phyloP scores from a whole-genome alignment of 768 basidiomycete genomes.

The Tylopilus felleus region DNA sequence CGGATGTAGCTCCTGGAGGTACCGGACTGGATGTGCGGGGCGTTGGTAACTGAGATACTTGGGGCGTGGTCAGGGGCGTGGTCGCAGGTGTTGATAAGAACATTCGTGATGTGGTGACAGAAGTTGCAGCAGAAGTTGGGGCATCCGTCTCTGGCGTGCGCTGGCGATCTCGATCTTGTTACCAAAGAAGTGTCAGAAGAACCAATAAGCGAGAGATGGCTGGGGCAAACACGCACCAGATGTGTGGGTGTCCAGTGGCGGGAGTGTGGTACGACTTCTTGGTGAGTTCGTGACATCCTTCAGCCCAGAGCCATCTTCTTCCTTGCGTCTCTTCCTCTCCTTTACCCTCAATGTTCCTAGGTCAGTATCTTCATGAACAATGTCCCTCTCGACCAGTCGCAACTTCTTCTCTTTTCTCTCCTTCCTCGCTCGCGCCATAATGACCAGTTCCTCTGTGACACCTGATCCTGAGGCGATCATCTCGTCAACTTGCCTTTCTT shows the following conservation, averaged over 20 bases:
- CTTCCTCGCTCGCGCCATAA: constrained; percentile 35
- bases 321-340: constrained; percentile 41
- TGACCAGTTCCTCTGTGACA: constrained; percentile 16
- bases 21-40: constrained; percentile 50
- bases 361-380: constrained; percentile 22
- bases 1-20: constrained; percentile 34
- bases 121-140: constrained; percentile 36
- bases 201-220: neutral
- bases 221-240: constrained; percentile 30
- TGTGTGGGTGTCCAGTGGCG: constrained; percentile 35
- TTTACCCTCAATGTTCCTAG: constrained; percentile 28
- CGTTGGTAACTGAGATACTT: constrained; percentile 42
- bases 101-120: constrained; percentile 35
- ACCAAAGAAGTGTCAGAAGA: constrained; percentile 16
- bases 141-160: constrained; percentile 36
- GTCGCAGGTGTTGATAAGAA: constrained; percentile 42
- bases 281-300: constrained; percentile 67
- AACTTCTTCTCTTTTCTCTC: constrained; percentile 39
- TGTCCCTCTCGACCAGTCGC: constrained; percentile 19
- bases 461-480: constrained; percentile 15
- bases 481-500: constrained; percentile 43
- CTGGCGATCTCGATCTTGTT: constrained; percentile 36
- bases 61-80: constrained; percentile 36
- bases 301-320: constrained; percentile 38
- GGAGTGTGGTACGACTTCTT: constrained; percentile 34